phyloP scores from a whole-genome alignment of 1,284 basidiomycete species.

The Apiotrichum montevideense region DNA sequence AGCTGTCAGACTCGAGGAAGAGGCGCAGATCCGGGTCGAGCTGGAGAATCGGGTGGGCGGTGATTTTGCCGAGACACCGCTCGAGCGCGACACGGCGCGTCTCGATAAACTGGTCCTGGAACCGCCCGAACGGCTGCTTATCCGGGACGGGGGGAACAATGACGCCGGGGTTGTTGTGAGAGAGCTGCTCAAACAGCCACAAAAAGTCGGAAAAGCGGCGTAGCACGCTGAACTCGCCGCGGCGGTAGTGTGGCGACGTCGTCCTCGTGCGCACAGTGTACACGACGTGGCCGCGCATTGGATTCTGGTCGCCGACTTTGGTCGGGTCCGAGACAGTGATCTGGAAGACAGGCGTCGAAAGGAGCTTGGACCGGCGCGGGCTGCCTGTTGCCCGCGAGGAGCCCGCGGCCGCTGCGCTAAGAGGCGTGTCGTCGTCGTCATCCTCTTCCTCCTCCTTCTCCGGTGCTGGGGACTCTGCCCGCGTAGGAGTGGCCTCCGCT shows the following conservation, averaged over 20 bases:
- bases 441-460: constrained; percentile 17
- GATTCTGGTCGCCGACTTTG: constrained; percentile 85
- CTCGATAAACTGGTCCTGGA: constrained; percentile 80
- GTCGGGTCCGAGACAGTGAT: constrained; percentile 89
- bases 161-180: constrained; percentile 89
- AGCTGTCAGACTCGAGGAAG: constrained; percentile 82
- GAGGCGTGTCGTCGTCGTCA: constrained; percentile 1
- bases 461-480: neutral
- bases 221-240: constrained; percentile 79
- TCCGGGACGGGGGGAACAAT: constrained; percentile 95
- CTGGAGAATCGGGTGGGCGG: constrained; percentile 75
- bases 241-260: constrained; percentile 71
- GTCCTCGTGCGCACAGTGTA: constrained; percentile 92
- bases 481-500: neutral
- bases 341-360: constrained; percentile 50
- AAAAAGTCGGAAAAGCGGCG: constrained; percentile 95
- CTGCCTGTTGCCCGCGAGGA: neutral
- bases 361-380: constrained; percentile 17
- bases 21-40: constrained; percentile 76
- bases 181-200: constrained; percentile 89
- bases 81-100: constrained; percentile 77
- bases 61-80: constrained; percentile 80
- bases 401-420: neutral
- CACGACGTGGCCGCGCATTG: constrained; percentile 83
- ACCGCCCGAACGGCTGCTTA: constrained; percentile 84